Evolutionary conservation across 2,329 filamentous ascomycete genomes (phyloP), one percentile per base, ranked within the genome.

Genomic region (Talaromyces islandicus): DNA sequence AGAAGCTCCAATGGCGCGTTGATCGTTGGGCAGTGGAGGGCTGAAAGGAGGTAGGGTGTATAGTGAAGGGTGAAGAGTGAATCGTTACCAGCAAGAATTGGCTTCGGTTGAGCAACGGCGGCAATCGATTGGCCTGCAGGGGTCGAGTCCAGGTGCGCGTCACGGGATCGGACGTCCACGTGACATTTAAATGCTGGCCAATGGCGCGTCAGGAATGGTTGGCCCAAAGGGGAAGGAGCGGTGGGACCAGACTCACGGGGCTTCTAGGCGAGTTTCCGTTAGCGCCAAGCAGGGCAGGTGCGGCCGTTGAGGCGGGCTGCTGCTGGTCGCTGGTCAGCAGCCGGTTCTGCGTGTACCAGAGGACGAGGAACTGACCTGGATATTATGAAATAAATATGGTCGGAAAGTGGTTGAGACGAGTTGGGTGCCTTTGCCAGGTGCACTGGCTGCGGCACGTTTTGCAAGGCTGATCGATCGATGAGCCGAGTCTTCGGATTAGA

Each of bases 111-210:
- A 55, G 21, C 21, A 35, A 57, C n/a, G 25, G 55, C 41, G 55
- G 38, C 55, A 35, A 51, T 50, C 41, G 46, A 57, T 57, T 57
- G 43, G 41, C 43, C 30, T 57, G 55, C n/a, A 32, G 17, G 19
- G 30, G 29, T 6, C 55, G 56, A 52, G 48, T 52, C 27, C 24
- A 27, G 24, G 48, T 46, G 59, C 32, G 55, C 53, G 50, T 61
- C 56, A 61, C 59, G 59, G 56, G 59, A 57, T 21, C 14, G 27
- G 29, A 21, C 4, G 7, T 12, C 21, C 59, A 61, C 59, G 59
- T 61, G 59, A 61, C 56, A 46, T 58, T 55, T 55, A 58, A 61
- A 38, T 55, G 32, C 54, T 52, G 14, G 19, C 48, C 24, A 29
- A 29, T 52, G 48, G 48, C 7, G 25, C 48, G 48, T 27, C 12